A percentile compares a stretch with the other conserved stretches of the same genome.
phyloP scores from a whole-genome alignment of 495 filamentous ascomycete genomes.

The Tuber umbilicatum region DNA sequence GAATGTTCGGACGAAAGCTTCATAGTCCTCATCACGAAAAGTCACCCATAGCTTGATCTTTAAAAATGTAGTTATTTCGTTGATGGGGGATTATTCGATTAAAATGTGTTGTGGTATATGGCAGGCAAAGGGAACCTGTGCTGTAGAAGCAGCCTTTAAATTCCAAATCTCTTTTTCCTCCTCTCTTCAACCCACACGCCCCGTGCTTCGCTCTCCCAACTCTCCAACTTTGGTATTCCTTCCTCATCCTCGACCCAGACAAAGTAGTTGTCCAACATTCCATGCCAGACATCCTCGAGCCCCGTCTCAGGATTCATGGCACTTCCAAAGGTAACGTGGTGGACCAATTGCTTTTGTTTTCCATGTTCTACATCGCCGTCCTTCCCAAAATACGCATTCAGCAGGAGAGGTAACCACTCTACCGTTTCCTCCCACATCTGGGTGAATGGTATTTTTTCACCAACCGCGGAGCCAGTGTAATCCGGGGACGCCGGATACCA shows the following conservation, averaged over 20 bases:
- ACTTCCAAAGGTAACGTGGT: conserved; percentile 33
- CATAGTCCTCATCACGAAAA: neutral
- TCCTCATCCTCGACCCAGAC: conserved; percentile 27
- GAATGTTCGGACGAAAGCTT: neutral
- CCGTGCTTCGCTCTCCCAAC: conserved; percentile 29
- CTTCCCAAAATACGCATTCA: conserved; percentile 29
- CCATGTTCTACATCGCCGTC: neutral
- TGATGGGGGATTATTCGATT: neutral
- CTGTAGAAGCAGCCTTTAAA: neutral
- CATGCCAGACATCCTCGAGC: conserved; percentile 37
- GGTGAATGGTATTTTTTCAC: conserved; percentile 28
- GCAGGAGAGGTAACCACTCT: conserved; percentile 29
- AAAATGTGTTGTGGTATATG: neutral
- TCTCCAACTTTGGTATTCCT: conserved; percentile 24
- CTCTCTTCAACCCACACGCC: conserved; percentile 26
- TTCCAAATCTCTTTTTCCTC: conserved; percentile 18
- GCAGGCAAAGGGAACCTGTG: neutral
- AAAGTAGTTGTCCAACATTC: conserved; percentile 30
- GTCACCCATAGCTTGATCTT: neutral
- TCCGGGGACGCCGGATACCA: conserved; percentile 29
- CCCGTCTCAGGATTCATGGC: conserved; percentile 32
- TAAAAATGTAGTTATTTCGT: neutral
- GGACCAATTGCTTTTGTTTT: conserved; percentile 23
- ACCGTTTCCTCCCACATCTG: conserved; percentile 39
- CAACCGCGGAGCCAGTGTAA: neutral